Base-by-base conservation (phyloP, 306 rosid species). In the Cercis canadensis region DNA sequence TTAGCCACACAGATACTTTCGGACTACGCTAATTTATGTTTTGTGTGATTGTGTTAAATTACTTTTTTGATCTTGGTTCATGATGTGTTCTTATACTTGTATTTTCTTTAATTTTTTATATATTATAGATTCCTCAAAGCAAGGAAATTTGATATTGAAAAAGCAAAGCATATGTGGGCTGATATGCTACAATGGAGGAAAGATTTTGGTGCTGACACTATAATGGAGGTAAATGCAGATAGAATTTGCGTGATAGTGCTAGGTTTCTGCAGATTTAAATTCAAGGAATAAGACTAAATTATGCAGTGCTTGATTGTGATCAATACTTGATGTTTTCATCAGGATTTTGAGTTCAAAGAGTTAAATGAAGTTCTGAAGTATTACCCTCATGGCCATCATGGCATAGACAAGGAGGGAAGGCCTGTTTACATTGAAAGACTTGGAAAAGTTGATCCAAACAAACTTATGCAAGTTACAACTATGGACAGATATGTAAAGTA, bases 391-490 rank as follows among this genome's bases (percentile, higher is more conserved):
- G 97, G 99, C 39, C 82, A 94, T 80, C 99, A 94, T 50, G 96
- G 99, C 24, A 92, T 94, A 62, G 99, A 94, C 82, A 94, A 85
- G 87, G 99, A 94, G 75, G 99, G 99, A 68, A 94, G 96, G 41
- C 99, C 99, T 5, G 67, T 94, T 65, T 94, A 94, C 81, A 83
- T 94, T 86, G 99, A 94, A 82, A 89, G 97, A 53, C 84, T 94
- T 83, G 99, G 97, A 66, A 94, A 73, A 78, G 97, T 94, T 32
- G 97, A 94, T 67, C 92, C 99, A 11, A 75, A 86, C 88, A 94
- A 87, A 80, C 87, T 94, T 50, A 94, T 94, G 99, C 96, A 90
- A 82, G 92, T 80, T 56, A 94, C 99, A 5, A 86, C 83, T 36
- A 69, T 94, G 95, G 99, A 94, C 73, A 96, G 97, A 57, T 94